Percentiles rank a stretch among this genome's conserved stretches.
These are phyloP conservation scores for Cutaneotrichosporon sp. DNA, from an alignment of 1,284 basidiomycete species.

Conservation along the genomic window DNA sequence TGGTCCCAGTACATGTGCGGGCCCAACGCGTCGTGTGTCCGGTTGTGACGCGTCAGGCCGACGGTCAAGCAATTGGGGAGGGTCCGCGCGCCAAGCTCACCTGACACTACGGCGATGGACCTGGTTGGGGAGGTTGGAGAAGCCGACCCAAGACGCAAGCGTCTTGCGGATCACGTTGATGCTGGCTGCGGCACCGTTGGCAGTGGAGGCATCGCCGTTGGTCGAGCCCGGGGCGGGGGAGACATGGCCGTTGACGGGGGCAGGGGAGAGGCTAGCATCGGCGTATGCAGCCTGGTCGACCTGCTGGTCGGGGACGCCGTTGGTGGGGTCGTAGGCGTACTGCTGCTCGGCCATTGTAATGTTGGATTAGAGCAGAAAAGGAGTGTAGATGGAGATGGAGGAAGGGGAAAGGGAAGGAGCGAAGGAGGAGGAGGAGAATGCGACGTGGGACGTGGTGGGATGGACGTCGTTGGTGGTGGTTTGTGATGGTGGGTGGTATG, in stretches of 20 bases:
- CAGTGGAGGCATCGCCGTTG: constrained; percentile 16
- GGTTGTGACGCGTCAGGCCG: not conserved
- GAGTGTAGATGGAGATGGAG: not conserved
- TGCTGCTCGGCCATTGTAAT: constrained; percentile 37
- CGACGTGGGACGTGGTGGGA: not conserved
- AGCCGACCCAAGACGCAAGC: constrained; percentile 60
- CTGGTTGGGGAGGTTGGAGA: constrained; percentile 94
- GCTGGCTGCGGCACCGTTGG: constrained; percentile 16
- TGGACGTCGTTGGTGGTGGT: not conserved
- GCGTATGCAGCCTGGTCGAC: constrained; percentile 2
- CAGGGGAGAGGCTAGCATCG: not conserved
- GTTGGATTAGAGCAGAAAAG: constrained; percentile 6
- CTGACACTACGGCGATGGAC: constrained; percentile 93
- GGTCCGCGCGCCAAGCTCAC: constrained; percentile 41
- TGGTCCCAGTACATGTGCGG: not conserved
- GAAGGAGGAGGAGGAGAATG: not conserved
- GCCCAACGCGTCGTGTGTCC: constrained; percentile 5
- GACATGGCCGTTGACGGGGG: constrained; percentile 13
- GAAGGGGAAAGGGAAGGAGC: not conserved
- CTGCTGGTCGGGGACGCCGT: constrained; percentile 15
- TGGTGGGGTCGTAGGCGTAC: constrained; percentile 38
- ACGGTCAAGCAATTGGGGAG: not conserved
- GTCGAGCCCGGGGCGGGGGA: constrained; percentile 11
- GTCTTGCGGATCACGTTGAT: constrained; percentile 45
- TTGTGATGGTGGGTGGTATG: not conserved